phyloP scores from a whole-genome alignment of 805 yeast species.

The Kazachstania taianensis region DNA sequence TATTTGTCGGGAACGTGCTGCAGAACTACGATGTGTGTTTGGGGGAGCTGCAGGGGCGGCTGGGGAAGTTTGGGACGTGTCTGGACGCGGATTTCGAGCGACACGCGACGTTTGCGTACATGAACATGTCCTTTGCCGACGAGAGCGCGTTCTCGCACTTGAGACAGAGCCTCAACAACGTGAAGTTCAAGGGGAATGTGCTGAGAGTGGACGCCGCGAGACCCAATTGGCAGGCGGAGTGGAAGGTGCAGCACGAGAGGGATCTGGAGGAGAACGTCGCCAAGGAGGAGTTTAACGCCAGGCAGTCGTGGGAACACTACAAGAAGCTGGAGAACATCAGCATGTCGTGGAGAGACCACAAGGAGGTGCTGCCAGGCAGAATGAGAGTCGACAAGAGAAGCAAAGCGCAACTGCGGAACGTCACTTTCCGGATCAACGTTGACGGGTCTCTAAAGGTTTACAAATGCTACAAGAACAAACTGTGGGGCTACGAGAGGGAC shows the following conservation, averaged over 20 bases:
- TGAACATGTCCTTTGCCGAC: conserved; percentile 46
- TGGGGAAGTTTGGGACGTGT: conserved; percentile 51
- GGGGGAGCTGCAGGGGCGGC: conserved; percentile 41
- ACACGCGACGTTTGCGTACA: conserved; percentile 50
- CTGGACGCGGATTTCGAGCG: conserved; percentile 44
- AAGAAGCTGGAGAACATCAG: conserved; percentile 31
- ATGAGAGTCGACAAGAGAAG: conserved; percentile 47
- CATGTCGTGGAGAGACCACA: conserved; percentile 34
- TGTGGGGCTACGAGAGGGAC: conserved; percentile 85
- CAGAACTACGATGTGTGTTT: conserved; percentile 20
- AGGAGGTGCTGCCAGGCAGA: conserved; percentile 47
- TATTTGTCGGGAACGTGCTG: conserved; percentile 25
- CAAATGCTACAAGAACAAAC: conserved; percentile 59
- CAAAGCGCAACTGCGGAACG: conserved; percentile 26
- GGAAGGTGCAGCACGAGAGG: conserved; percentile 38
- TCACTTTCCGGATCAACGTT: conserved; percentile 55
- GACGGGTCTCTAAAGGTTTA: conserved; percentile 48
- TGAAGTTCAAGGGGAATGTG: conserved; percentile 64
- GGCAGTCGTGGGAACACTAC: conserved; percentile 32
- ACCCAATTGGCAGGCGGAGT: conserved; percentile 37
- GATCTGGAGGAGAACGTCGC: conserved; percentile 28
- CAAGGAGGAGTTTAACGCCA: conserved; percentile 26
- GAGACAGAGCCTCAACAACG: conserved; percentile 52
- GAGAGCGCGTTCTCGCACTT: conserved; percentile 36
- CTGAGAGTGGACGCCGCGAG: conserved; percentile 55